Conservation (phyloP, 2,329 filamentous ascomycete genomes). For the Xylogone sp. region DNA sequence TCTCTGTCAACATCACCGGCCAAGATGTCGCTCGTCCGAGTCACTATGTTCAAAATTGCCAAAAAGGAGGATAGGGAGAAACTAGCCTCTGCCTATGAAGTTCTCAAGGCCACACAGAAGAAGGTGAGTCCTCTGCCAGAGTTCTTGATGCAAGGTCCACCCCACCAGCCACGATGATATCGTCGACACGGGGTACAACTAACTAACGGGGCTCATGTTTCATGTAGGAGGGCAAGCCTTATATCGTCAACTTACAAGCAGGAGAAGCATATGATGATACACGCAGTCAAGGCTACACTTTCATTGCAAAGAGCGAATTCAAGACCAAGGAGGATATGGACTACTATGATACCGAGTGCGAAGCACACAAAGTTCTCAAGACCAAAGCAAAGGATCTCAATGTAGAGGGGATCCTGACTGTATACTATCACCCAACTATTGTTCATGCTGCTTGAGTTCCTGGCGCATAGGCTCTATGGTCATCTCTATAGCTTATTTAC, state of each 20-base stretch:
- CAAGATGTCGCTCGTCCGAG: conserved; percentile 33
- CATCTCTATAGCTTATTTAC: too few relatives aligned
- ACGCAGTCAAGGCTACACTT: conserved; percentile 49
- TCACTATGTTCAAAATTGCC: conserved; percentile 52
- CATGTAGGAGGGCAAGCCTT: conserved; percentile 50
- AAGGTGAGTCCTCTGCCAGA: conserved; percentile 35
- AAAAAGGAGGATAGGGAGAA: conserved; percentile 38
- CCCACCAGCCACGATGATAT: too few relatives aligned
- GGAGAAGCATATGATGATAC: conserved; percentile 43
- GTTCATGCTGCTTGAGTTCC: background rate
- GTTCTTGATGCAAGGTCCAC: background rate
- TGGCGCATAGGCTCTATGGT: too few relatives aligned
- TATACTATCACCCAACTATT: conserved; percentile 9
- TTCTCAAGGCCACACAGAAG: conserved; percentile 36
- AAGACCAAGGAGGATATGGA: conserved; percentile 52
- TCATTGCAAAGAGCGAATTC: conserved; percentile 50
- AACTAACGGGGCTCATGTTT: background rate
- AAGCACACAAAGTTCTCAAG: conserved; percentile 48
- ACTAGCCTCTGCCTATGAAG: conserved; percentile 42
- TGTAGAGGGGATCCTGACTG: conserved; percentile 12
- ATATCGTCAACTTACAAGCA: conserved; percentile 47
- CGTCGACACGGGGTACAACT: too few relatives aligned
- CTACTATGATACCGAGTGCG: conserved; percentile 53
- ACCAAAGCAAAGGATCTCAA: conserved; percentile 10
- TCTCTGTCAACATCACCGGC: too few relatives aligned